phyloP scores from a whole-genome alignment of 805 yeast species.

The Candida odintsovae region DNA sequence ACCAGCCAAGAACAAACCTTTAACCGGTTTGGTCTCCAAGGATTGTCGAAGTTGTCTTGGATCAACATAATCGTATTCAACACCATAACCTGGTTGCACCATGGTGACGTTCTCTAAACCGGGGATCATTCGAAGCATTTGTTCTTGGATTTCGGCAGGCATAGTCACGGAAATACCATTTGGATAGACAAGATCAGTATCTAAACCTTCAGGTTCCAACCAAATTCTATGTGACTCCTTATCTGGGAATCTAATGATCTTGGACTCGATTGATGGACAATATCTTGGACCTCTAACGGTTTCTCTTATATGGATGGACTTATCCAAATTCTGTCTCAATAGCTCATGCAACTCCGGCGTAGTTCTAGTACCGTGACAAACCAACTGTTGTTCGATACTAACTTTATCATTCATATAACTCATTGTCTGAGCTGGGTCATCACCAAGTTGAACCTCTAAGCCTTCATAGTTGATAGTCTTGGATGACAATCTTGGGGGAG shows the following conservation, averaged over 20 bases:
- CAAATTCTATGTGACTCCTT: constrained; percentile 77
- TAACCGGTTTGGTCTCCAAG: constrained; percentile 72
- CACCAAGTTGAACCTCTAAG: constrained; percentile 74
- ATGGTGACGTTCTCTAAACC: constrained; percentile 87
- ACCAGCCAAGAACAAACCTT: constrained; percentile 86
- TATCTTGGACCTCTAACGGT: constrained; percentile 95
- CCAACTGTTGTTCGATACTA: constrained; percentile 50
- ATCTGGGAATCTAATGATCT: constrained; percentile 72
- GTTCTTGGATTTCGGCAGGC: constrained; percentile 88
- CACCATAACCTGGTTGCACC: constrained; percentile 98
- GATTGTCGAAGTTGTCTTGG: constrained; percentile 80
- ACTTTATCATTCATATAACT: constrained; percentile 74
- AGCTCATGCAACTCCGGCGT: constrained; percentile 69
- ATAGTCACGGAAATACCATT: constrained; percentile 94
- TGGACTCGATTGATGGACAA: constrained; percentile 95
- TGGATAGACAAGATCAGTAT: constrained; percentile 85
- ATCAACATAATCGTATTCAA: constrained; percentile 93
- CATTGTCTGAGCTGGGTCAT: constrained; percentile 84
- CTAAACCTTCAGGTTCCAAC: constrained; percentile 95
- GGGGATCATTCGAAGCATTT: constrained; percentile 68
- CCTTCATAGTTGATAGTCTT: constrained; percentile 61
- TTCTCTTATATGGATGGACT: constrained; percentile 86
- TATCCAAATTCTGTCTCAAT: constrained; percentile 63
- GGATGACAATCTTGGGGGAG: constrained; percentile 84
- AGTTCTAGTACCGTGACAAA: constrained; percentile 76